Evolutionary conservation across 2,329 filamentous ascomycete genomes (phyloP), one percentile per base, ranked within the genome.

Genomic region (Pseudogymnoascus sp.): DNA sequence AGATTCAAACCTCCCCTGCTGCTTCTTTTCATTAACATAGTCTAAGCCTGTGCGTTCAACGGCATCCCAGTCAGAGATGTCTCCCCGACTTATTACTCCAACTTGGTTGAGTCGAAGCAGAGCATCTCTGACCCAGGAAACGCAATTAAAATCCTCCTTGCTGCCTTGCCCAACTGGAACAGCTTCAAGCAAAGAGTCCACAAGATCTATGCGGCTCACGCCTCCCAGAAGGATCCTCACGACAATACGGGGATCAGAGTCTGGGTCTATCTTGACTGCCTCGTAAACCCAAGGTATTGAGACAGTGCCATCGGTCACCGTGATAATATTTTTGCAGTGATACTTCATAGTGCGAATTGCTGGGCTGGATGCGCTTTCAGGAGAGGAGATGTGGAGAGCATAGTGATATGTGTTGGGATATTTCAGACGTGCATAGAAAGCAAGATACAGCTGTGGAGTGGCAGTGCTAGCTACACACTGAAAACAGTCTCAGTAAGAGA

Each of bases 301-400:
- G 28, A 56, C 50, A 18, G 50, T 36, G 1, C 50, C 50, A 2
- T 56, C 50, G 8, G 50, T 36, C 5, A 34, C 50, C 1, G n/a
- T 34, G 11, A 56, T 56, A 31, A 56, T 36, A 36, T 56, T 85
- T 70, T 86, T 56, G 50, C 50, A 36, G 16, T 34, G 50, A 56
- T 56, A 36, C 25, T 56, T 56, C 28, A 21, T 56, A 3, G 28
- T 56, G 10, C 16, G 16, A 14, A 14, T 36, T 56, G 2, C n/a
- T 34, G 50, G 28, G n/a, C 10, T 56, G 50, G 50, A 18, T n/a
- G n/a, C 5, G 10, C 50, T 16, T 4, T 14, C 50, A 14, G 28
- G 28, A 34, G 28, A 18, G 5, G 28, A 56, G n/a, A 56, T 3
- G 25, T 56, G 50, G 11, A 56, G 50, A 36, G 50, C 50, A 16